A percentile compares a stretch with the other conserved stretches of the same genome.
Conservation (phyloP, 768 basidiomycete species). For the Calvatia gigantea region DNA sequence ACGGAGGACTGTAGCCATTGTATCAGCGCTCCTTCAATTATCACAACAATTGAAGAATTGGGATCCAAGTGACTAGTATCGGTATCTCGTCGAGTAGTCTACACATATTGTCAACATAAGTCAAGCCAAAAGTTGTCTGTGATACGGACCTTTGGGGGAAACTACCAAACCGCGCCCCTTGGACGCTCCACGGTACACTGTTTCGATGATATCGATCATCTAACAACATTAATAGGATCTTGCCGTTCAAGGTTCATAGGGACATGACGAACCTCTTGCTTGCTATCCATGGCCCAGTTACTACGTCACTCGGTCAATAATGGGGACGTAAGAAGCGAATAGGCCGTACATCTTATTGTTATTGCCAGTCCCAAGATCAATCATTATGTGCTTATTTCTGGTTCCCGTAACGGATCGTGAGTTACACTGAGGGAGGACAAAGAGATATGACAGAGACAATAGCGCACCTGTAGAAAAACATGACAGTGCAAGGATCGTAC, state of each 20-base stretch:
- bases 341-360: constrained; percentile 93
- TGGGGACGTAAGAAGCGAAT: background rate
- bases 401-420: background rate
- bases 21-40: too few species aligned
- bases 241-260: background rate
- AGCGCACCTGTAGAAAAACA: constrained; percentile 95
- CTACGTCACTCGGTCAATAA: constrained; percentile 36
- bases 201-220: constrained; percentile 98
- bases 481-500: constrained; percentile 95
- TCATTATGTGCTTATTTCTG: constrained; percentile 99
- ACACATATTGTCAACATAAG: background rate
- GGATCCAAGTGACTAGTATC: too few species aligned
- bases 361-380: constrained; percentile 98
- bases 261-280: constrained; percentile 77
- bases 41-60: too few species aligned
- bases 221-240: constrained; percentile 27
- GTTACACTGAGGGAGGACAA: constrained; percentile 10
- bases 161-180: constrained; percentile 98
- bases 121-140: background rate
- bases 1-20: too few species aligned
- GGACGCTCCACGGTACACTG: constrained; percentile 95
- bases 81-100: constrained; percentile 46
- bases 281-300: constrained; percentile 99
- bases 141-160: constrained; percentile 84
- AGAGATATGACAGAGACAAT: background rate